phyloP scores from a whole-genome alignment of 345 rosid species.

The Aethionema arabicum region DNA sequence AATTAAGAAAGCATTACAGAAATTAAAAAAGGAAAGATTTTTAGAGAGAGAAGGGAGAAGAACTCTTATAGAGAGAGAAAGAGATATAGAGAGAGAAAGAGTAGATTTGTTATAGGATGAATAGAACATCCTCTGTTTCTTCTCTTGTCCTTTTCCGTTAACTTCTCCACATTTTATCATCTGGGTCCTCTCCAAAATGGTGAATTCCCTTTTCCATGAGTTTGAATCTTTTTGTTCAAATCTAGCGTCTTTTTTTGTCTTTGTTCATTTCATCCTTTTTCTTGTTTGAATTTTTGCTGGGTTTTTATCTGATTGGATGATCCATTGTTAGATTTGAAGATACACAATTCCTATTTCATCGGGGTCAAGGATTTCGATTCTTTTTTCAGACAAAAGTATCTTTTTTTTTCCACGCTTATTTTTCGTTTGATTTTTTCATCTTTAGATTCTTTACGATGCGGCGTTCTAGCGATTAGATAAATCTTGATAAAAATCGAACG shows the following conservation, averaged over 20 bases:
- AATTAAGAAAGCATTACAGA: slow-evolving; percentile 33
- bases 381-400: slow-evolving; percentile 47
- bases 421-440: slow-evolving; percentile 36
- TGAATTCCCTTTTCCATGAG: slow-evolving; percentile 38
- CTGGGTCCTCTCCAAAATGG: slow-evolving; percentile 65
- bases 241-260: slow-evolving; percentile 14
- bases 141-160: slow-evolving; percentile 50
- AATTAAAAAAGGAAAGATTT: slow-evolving; percentile 52
- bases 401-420: slow-evolving; percentile 31
- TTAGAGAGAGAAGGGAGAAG: slow-evolving; percentile 42
- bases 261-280: slow-evolving; percentile 32
- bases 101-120: slow-evolving; percentile 45
- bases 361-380: slow-evolving; percentile 56
- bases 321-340: slow-evolving; percentile 59
- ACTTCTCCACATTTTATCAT: slow-evolving; percentile 50
- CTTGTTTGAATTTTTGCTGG: slow-evolving; percentile 13
- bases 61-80: slow-evolving; percentile 26
- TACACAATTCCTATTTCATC: slow-evolving; percentile 48
- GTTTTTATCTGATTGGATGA: slow-evolving; percentile 38
- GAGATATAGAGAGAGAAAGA: slow-evolving; percentile 36
- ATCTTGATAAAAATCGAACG: slow-evolving; percentile 15
- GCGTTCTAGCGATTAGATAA: slow-evolving; percentile 12
- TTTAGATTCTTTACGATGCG: slow-evolving; percentile 23
- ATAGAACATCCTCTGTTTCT: slow-evolving; percentile 60
- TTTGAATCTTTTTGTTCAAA: slow-evolving; percentile 17